phyloP scores from a whole-genome alignment of 2,329 filamentous ascomycete species.

The Talaromyces sp. region DNA sequence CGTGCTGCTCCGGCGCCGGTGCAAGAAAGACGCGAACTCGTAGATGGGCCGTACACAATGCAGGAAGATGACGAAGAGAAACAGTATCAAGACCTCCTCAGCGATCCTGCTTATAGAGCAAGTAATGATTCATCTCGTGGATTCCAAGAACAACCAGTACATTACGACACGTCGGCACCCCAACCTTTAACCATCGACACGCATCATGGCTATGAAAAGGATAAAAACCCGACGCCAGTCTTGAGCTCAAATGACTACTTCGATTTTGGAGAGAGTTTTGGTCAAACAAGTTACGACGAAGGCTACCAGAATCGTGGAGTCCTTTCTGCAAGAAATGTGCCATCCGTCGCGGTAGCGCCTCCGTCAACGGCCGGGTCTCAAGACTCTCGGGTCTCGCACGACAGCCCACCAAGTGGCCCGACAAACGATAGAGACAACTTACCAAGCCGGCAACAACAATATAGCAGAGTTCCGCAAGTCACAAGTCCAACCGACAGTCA shows the following conservation, averaged over 20 bases:
- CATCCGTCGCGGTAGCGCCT: constrained; percentile 16
- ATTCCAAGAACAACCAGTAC: constrained; percentile 9
- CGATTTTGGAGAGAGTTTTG: constrained; percentile 15
- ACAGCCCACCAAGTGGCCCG: not conserved
- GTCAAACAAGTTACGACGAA: constrained; percentile 8
- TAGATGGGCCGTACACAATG: constrained; percentile 16
- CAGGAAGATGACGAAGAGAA: constrained; percentile 15
- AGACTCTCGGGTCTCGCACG: constrained; percentile 19
- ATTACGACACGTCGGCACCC: not conserved
- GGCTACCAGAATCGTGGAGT: not conserved
- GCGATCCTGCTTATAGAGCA: not conserved
- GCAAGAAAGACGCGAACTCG: constrained; percentile 23
- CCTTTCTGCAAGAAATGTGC: constrained; percentile 5
- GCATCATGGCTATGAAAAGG: constrained; percentile 1
- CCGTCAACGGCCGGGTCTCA: constrained; percentile 15
- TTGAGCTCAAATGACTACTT: constrained; percentile 14
- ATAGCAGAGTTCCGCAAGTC: constrained; percentile 18
- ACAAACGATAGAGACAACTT: constrained; percentile 19
- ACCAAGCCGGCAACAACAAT: constrained; percentile 28
- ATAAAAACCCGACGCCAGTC: constrained; percentile 14
- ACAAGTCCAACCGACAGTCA: constrained; percentile 15
- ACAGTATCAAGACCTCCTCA: constrained; percentile 16
- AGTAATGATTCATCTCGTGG: not conserved
- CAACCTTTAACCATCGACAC: constrained; percentile 10
- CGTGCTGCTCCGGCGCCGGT: constrained; percentile 28